A percentile compares a stretch with the other conserved stretches of the same genome.
These are phyloP conservation scores for Petunia hybrid DNA, from an alignment of 305 asterid species.

Conservation along the genomic window DNA sequence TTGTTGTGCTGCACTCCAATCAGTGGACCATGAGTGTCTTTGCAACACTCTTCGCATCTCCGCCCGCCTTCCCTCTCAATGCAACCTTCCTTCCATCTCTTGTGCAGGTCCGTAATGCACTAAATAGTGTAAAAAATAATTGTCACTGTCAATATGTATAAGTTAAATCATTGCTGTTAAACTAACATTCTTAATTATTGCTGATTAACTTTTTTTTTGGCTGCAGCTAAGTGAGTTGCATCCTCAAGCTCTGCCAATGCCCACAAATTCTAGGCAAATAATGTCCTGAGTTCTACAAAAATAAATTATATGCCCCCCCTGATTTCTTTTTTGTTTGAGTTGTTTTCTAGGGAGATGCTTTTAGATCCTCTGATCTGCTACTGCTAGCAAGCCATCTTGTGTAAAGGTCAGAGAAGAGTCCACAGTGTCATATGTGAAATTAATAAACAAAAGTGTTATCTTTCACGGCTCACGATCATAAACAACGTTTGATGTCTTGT, in stretches of 20 bases:
- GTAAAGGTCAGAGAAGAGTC: constrained; percentile 36
- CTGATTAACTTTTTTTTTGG: constrained; percentile 1
- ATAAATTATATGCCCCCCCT: background rate
- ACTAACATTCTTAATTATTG: background rate
- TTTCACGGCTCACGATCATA: too few species aligned
- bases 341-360: constrained; percentile 5
- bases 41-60: constrained; percentile 70
- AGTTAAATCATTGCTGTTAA: background rate
- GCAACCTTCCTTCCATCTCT: constrained; percentile 73
- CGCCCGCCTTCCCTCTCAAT: constrained; percentile 63
- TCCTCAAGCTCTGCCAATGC: background rate
- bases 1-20: constrained; percentile 70
- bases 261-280: constrained; percentile 33
- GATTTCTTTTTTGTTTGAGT: background rate
- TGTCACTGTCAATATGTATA: too few species aligned
- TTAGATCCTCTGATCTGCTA: background rate
- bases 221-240: constrained; percentile 57
- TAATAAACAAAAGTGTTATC: constrained; percentile 23
- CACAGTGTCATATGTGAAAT: constrained; percentile 5
- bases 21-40: constrained; percentile 60
- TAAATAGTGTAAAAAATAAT: too few species aligned
- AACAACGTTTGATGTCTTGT: background rate
- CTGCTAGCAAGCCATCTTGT: background rate
- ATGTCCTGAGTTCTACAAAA: constrained; percentile 9
- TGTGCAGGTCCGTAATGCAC: constrained; percentile 41